Evolutionary conservation across 2,329 filamentous ascomycete genomes (phyloP).

Genomic region (Trichoderma asperellum): DNA sequence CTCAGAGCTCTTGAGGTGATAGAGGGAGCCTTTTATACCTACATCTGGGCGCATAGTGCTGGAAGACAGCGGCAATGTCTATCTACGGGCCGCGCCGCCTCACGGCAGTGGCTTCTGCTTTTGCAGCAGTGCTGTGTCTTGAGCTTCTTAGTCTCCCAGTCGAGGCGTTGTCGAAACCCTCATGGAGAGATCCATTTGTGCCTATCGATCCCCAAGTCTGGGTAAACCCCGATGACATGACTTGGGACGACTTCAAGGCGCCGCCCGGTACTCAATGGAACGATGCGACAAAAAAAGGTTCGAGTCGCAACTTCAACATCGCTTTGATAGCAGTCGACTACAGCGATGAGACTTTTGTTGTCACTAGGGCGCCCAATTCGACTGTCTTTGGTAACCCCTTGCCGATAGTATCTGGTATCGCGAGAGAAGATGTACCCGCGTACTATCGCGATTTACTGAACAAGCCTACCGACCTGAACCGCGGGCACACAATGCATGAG

Average conservation of each 20-base stretch:
- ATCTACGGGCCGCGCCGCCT: background rate
- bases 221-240: slow-evolving; percentile 59
- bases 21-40: background rate
- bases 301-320: slow-evolving; percentile 58
- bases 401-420: slow-evolving; percentile 46
- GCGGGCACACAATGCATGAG: slow-evolving; percentile 57
- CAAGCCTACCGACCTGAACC: slow-evolving; percentile 52
- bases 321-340: slow-evolving; percentile 59
- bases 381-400: slow-evolving; percentile 57
- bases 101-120: background rate
- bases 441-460: slow-evolving; percentile 58
- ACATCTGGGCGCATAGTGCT: no score
- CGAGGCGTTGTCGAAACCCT: background rate
- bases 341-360: slow-evolving; percentile 52
- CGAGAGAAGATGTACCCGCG: slow-evolving; percentile 51
- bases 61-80: background rate
- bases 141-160: background rate
- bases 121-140: background rate
- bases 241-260: slow-evolving; percentile 52
- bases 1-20: no score
- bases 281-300: slow-evolving; percentile 49
- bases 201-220: slow-evolving; percentile 56
- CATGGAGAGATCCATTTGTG: slow-evolving; percentile 47
- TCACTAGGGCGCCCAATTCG: slow-evolving; percentile 50
- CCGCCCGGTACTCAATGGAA: slow-evolving; percentile 55